These are phyloP conservation scores for Mycena sanguinolenta DNA, from an alignment of 768 basidiomycete genomes.

Conservation along the genomic window DNA sequence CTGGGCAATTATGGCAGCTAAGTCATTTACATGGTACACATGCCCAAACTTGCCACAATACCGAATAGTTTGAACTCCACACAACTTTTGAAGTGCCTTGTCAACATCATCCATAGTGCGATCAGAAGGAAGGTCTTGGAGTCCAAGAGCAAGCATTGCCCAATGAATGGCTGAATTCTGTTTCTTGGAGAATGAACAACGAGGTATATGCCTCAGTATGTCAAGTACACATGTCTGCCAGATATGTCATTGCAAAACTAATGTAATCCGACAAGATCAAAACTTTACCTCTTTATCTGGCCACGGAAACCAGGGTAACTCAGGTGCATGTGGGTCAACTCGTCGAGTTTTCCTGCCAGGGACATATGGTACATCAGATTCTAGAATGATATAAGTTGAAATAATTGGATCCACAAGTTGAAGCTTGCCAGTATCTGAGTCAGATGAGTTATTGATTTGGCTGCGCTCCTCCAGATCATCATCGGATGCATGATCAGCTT, in stretches of 20 bases:
- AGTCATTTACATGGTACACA: too few relatives aligned
- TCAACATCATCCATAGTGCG: not conserved
- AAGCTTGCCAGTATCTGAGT: not conserved
- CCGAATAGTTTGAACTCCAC: too few relatives aligned
- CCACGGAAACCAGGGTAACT: constrained; percentile 17
- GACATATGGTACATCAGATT: not conserved
- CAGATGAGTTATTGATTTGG: not conserved
- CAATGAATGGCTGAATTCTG: constrained; percentile 29
- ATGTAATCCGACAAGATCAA: not conserved
- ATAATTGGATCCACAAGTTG: not conserved
- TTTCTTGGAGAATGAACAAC: constrained; percentile 31
- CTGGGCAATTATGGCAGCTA: too few relatives aligned
- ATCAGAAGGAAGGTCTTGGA: too few relatives aligned
- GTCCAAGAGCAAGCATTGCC: too few relatives aligned
- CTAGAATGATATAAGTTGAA: not conserved
- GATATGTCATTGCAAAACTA: not conserved
- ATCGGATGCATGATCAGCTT: not conserved
- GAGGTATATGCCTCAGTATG: constrained; percentile 31
- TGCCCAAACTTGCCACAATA: too few relatives aligned
- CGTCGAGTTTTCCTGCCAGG: not conserved
- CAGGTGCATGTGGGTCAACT: not conserved
- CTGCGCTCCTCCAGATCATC: constrained; percentile 18
- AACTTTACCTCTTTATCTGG: constrained; percentile 13
- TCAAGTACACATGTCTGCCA: constrained; percentile 30
- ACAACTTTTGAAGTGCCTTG: not conserved